Base-by-base conservation (phyloP, 2,329 filamentous ascomycete species). In the Fusarium phyllophilum region DNA sequence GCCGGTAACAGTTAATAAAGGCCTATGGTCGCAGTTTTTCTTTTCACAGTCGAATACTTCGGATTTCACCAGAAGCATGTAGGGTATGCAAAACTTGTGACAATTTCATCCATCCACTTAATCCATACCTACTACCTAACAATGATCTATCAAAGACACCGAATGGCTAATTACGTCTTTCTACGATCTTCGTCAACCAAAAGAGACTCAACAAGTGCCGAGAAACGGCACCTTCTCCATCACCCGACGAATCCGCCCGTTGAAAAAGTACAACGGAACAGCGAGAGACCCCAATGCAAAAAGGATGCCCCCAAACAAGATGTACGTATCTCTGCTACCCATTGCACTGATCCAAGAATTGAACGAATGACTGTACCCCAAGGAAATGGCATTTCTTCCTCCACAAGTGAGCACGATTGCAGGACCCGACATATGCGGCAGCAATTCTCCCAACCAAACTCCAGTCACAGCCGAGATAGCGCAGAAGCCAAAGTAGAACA, bases 21-120 rank as follows among this genome's bases (percentile, higher is more conserved):
- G 3, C 4, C 2, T 18, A 8, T 5, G 2, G 0, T 10, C 2
- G 20, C 6, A 7, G 1, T 0, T 18, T 17, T 6, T 0, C 0
- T 7, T 29, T 29, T 54, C 10, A 26, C 2, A 12, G 6, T 13
- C 2, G 11, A 22, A 39, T 13, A 0, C 2, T 13, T 10, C 2
- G 5, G 2, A 5, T 7, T 8, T 13, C 1, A 29, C 14, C 0
- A 2, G 10, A 17, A 17, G 24, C 4, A 1, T 13, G 5, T 7
- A n/a, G 20, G 34, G 18, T 39, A n/a, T n/a, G 18, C 24, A 13
- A 54, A 29, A 20, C 33, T 34, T 11, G 13, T 20, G 7, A 15
- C 17, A 22, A 26, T 52, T 14, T 18, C 2, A n/a, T n/a, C 15
- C 2, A n/a, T n/a, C 15, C 5, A 18, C 46, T n/a, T 13, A 3